phyloP scores from a whole-genome alignment of 345 rosid genomes.

The Clausena lansium region DNA sequence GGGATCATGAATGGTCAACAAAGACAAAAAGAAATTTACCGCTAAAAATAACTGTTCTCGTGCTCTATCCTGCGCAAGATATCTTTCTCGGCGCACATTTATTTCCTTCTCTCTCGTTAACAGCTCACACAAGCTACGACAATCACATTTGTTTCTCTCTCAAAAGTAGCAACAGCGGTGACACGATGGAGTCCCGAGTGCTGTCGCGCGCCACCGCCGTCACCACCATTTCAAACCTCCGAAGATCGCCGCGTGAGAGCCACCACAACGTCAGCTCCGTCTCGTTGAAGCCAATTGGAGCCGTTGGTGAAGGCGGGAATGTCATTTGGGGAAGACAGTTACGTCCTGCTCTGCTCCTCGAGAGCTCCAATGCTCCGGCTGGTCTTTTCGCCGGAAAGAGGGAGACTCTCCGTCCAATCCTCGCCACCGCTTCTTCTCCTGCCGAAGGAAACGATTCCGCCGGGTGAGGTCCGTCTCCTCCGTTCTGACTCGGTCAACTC shows the following conservation, averaged over 20 bases:
- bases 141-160: constrained; percentile 18
- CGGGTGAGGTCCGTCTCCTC: constrained; percentile 94
- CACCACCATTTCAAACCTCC: constrained; percentile 41
- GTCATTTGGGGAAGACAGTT: constrained; percentile 83
- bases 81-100: constrained; percentile 7
- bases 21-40: neutral
- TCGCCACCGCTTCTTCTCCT: constrained; percentile 67
- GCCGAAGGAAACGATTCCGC: constrained; percentile 87
- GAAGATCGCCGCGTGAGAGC: constrained; percentile 30
- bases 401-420: constrained; percentile 46
- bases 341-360: constrained; percentile 65
- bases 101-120: constrained; percentile 13
- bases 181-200: constrained; percentile 78
- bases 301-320: constrained; percentile 71
- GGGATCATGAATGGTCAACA: neutral
- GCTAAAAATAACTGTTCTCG: neutral
- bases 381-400: constrained; percentile 23
- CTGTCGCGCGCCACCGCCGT: constrained; percentile 59
- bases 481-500: constrained; percentile 38
- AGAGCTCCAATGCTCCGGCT: constrained; percentile 24
- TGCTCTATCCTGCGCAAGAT: neutral
- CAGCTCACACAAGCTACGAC: constrained; percentile 16
- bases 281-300: constrained; percentile 46
- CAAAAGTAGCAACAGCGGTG: neutral
- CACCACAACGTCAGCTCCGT: constrained; percentile 19